Evolutionary conservation across 495 filamentous ascomycete species (phyloP), one percentile per base, ranked within the genome.

Genomic region (Entonaema liquescens): DNA sequence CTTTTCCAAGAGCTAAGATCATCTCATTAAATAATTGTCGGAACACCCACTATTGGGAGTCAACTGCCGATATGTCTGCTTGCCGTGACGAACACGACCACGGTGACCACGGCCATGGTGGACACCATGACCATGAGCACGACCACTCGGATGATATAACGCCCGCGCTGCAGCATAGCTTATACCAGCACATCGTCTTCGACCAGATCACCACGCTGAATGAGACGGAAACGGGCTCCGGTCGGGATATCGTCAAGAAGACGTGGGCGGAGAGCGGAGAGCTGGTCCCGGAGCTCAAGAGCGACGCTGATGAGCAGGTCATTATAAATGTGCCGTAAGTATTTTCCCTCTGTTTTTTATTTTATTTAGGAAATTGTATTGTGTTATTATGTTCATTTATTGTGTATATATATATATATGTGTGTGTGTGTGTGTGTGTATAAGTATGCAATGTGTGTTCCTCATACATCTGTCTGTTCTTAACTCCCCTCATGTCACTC

Each of bases 161-260:
- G 5, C 94, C 95, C 1, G 94, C 94, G 2, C 81, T 96, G 33
- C 94, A 98, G 79, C 90, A 88, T 63, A 90, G 93, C 33, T 85
- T 99, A 12, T 98, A 97, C 80, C 87, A 92, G 50, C 91, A 97
- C 76, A 95, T 99, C 73, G 86, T 94, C 62, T 98, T 98, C 78
- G 90, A 92, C 79, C 85, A 87, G 12, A 91, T 98, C 71, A 86
- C 77, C n/a, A 94, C 95, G 0, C 77, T 97, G 58, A 99, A 98
- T 76, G 96, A 98, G 80, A 80, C 86, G 0, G 77, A 77, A 6
- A 79, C 87, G 5, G 87, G 88, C 40, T 88, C 91, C 2, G 95
- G 93, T 35, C 85, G 84, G 59, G 89, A 86, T 1, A 87, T 98
- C 56, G 85, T 94, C n/a, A 86, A 92, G 79, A 99, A 99, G 81